Evolutionary conservation across 2,329 filamentous ascomycete genomes (phyloP).

Genomic region (Zasmidium citrigriseum): DNA sequence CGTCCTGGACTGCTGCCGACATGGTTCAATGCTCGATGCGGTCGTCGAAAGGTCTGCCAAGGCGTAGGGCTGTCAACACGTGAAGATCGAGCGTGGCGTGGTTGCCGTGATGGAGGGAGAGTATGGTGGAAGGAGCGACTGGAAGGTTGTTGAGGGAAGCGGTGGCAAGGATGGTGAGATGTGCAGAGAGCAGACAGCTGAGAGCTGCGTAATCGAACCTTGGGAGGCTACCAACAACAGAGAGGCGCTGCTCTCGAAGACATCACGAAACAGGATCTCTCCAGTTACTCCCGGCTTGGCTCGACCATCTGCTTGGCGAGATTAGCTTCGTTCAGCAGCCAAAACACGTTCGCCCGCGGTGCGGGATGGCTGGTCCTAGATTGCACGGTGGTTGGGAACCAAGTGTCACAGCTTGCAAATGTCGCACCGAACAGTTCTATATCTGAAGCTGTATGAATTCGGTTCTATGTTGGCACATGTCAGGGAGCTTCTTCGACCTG

Average conservation of each 20-base stretch:
- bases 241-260: background rate
- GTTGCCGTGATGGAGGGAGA: background rate
- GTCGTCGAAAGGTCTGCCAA: background rate
- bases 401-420: background rate
- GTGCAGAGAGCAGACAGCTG: constrained; percentile 5
- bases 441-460: no score
- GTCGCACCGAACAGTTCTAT: background rate
- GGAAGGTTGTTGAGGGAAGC: background rate
- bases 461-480: no score
- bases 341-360: background rate
- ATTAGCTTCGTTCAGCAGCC: background rate
- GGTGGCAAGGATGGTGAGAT: background rate
- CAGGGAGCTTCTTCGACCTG: background rate
- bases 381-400: background rate
- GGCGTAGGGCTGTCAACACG: background rate
- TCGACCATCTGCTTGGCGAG: background rate
- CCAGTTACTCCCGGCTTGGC: background rate
- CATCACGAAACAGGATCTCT: constrained; percentile 1
- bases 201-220: constrained; percentile 3
- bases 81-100: background rate
- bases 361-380: background rate
- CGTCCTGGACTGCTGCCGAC: background rate
- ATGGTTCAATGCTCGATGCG: background rate
- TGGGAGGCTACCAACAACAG: background rate
- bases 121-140: background rate